Evolutionary conservation across 2,329 filamentous ascomycete genomes (phyloP).

Genomic region (Aaosphaeria arxii): DNA sequence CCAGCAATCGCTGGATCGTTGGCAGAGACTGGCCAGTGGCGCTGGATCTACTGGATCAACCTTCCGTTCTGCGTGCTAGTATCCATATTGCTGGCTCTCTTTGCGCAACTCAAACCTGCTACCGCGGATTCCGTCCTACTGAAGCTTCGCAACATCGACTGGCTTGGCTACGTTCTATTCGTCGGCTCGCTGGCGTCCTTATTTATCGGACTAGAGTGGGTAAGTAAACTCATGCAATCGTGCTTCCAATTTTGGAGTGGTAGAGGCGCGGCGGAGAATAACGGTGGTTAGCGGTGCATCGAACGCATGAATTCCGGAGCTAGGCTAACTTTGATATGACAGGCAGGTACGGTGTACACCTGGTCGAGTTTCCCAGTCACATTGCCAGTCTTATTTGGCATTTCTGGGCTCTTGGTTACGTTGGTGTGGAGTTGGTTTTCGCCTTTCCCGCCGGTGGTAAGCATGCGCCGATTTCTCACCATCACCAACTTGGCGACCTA

Average conservation of each 20-base stretch:
- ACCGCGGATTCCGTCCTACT: conserved; percentile 35
- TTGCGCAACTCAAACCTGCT: conserved; percentile 35
- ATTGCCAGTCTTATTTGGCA: conserved; percentile 15
- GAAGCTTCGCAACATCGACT: conserved; percentile 56
- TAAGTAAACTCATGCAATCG: conserved; percentile 8
- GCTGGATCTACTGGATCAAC: conserved; percentile 42
- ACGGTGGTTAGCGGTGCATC: too few relatives aligned
- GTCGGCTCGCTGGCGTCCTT: conserved; percentile 54
- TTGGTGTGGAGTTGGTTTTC: conserved; percentile 17
- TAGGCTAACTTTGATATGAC: not conserved
- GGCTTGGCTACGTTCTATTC: conserved; percentile 57
- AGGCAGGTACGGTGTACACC: conserved; percentile 18
- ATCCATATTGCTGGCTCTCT: conserved; percentile 38
- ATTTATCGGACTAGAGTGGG: conserved; percentile 56
- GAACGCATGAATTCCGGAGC: not conserved
- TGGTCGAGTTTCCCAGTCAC: conserved; percentile 17
- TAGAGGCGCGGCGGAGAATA: too few relatives aligned
- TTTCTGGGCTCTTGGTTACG: conserved; percentile 14
- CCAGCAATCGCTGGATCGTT: conserved; percentile 32
- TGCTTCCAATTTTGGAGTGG: not conserved
- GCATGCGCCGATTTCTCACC: conserved; percentile 20
- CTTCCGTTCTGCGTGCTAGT: conserved; percentile 33
- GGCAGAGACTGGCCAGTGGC: conserved; percentile 13
- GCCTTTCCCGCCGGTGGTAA: conserved; percentile 2
- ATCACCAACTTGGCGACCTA: conserved; percentile 28